A percentile compares a stretch with the other conserved stretches of the same genome.
Evolutionary conservation across 371 early-diverging fungal genomes (phyloP).

Genomic region (Rhizopus stolonifer): DNA sequence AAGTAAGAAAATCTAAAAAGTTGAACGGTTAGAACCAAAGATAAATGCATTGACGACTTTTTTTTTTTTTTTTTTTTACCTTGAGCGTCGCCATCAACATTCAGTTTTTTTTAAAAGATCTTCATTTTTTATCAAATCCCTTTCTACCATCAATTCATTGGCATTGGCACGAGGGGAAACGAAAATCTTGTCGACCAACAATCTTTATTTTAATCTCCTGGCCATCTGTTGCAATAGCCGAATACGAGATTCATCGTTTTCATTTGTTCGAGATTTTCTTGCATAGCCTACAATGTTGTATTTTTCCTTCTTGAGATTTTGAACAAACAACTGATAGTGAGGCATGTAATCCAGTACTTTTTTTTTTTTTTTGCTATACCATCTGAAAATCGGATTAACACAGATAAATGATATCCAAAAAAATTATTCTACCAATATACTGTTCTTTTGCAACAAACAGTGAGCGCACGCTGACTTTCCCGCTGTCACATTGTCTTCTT

Average conservation of each 20-base stretch:
- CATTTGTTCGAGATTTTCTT: constrained; percentile 25
- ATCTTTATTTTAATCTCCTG: constrained; percentile 17
- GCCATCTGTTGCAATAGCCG: constrained; percentile 22
- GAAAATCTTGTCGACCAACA: constrained; percentile 22
- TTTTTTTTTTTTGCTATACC: constrained; percentile 22
- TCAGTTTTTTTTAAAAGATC: constrained; percentile 17
- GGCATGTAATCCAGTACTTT: constrained; percentile 24
- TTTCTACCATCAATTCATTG: constrained; percentile 17
- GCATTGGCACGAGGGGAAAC: constrained; percentile 16
- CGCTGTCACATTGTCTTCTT: constrained; percentile 15
- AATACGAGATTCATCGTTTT: constrained; percentile 25
- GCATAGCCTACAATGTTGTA: constrained; percentile 24
- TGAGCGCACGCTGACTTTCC: constrained; percentile 20
- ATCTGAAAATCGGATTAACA: constrained; percentile 21
- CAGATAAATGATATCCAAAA: constrained; percentile 24
- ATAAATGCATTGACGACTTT: constrained; percentile 16
- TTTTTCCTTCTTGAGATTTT: constrained; percentile 19
- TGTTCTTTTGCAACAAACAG: constrained; percentile 25
- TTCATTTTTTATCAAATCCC: constrained; percentile 20
- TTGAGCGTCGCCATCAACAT: constrained; percentile 13
- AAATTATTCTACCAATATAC: constrained; percentile 21
- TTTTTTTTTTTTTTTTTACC: constrained; percentile 15
- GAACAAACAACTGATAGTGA: constrained; percentile 19
- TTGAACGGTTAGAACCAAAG: constrained; percentile 19
- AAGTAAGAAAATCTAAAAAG: constrained; percentile 17